These are phyloP conservation scores for Candida pseudoglaebosa DNA, from an alignment of 805 yeast species.

Conservation along the genomic window DNA sequence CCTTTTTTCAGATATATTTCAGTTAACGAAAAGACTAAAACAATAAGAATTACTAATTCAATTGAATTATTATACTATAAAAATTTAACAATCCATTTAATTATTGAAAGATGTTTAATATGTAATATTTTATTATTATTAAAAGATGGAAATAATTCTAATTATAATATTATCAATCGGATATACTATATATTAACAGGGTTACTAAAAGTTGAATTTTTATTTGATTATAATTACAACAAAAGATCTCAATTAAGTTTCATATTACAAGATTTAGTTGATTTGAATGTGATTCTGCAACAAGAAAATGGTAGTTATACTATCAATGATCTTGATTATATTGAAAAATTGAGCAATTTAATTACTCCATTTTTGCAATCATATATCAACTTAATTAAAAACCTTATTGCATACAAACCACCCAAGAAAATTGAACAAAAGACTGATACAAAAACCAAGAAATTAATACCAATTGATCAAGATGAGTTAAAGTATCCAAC, in stretches of 20 bases:
- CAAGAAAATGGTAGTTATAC: conserved; percentile 16
- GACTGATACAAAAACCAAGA: conserved; percentile 5
- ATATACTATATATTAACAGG: conserved; percentile 33
- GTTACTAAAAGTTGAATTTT: conserved; percentile 38
- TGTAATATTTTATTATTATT: conserved; percentile 26
- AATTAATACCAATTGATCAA: conserved; percentile 14
- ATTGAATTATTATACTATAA: conserved; percentile 57
- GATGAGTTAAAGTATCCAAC: conserved; percentile 24
- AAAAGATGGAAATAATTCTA: conserved; percentile 6
- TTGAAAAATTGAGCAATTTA: conserved; percentile 24
- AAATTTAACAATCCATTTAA: conserved; percentile 52
- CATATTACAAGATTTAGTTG: conserved; percentile 23
- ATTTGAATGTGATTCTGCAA: conserved; percentile 11
- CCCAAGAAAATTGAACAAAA: conserved; percentile 5
- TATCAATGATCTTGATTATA: conserved; percentile 19
- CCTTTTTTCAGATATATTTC: conserved; percentile 25
- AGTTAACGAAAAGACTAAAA: conserved; percentile 18
- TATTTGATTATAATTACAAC: conserved; percentile 38
- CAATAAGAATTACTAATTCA: conserved; percentile 38
- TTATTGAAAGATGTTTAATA: conserved; percentile 48
- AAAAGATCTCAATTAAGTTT: conserved; percentile 22
- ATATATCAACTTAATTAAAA: conserved; percentile 15
- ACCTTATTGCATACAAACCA: conserved; percentile 7
- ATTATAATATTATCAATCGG: conserved; percentile 17
- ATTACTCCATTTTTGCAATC: conserved; percentile 33